Percentiles rank a stretch among this genome's conserved stretches.
Conservation (phyloP, 257 asterid genomes). For the Solanum boliviense region DNA sequence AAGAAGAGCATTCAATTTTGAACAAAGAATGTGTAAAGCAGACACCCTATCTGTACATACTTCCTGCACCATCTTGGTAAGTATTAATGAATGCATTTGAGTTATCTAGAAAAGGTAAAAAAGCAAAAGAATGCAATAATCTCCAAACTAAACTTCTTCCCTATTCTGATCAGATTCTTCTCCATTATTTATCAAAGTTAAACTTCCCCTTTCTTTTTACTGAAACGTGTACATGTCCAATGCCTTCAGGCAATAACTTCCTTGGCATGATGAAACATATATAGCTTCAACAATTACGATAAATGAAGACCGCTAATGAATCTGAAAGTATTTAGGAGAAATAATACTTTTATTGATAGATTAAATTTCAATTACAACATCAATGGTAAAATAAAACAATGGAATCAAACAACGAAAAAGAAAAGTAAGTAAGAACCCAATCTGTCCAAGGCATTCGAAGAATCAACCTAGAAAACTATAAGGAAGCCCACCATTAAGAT, state of each 20-base stretch:
- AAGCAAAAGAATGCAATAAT: not conserved
- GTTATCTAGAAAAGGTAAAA: not conserved
- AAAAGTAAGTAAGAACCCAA: too few relatives aligned
- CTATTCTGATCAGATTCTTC: not conserved
- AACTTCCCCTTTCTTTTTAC: not conserved
- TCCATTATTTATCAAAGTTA: not conserved
- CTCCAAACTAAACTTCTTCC: not conserved
- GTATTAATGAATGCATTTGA: not conserved
- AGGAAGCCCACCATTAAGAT: not conserved
- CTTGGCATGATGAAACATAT: not conserved
- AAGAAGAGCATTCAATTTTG: not conserved
- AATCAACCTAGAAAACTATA: not conserved
- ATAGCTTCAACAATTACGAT: not conserved
- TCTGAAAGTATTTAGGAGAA: not conserved
- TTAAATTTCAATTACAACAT: not conserved
- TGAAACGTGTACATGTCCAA: not conserved
- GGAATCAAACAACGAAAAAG: not conserved
- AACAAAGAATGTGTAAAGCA: not conserved
- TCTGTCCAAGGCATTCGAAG: too few relatives aligned
- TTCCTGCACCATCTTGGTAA: not conserved
- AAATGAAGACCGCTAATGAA: not conserved
- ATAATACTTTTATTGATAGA: not conserved
- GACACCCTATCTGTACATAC: not conserved
- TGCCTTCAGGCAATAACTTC: not conserved
- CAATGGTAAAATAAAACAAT: not conserved